Conservation (phyloP, 306 rosid species). For the Delonix regia region DNA sequence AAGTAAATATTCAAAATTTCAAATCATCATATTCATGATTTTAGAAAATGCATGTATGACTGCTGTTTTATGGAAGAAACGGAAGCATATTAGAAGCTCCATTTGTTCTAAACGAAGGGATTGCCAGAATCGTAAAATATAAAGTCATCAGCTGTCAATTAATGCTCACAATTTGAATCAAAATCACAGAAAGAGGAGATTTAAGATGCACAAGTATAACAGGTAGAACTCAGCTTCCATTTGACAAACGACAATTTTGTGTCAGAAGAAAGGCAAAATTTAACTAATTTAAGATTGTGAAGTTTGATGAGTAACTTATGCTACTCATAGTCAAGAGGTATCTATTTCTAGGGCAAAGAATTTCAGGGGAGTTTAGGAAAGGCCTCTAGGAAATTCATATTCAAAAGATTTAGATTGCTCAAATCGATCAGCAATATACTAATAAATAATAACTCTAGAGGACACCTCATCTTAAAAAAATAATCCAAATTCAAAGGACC, state of each 20-base stretch:
- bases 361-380: not conserved
- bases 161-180: not conserved
- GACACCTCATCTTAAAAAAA: not conserved
- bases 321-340: not conserved
- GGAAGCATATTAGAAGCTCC: not conserved
- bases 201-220: not conserved
- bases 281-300: not conserved
- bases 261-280: not conserved
- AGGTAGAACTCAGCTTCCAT: not conserved
- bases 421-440: not conserved
- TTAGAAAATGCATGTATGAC: not conserved
- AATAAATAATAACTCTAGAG: slow-evolving; percentile 1
- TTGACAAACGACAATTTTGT: not conserved
- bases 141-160: not conserved
- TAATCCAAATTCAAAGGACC: not conserved
- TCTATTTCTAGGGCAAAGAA: not conserved
- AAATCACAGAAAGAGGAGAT: not conserved
- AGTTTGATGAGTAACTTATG: not conserved
- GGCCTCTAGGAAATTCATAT: slow-evolving; percentile 3
- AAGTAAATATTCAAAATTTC: not conserved
- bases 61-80: not conserved
- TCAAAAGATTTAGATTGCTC: slow-evolving; percentile 11
- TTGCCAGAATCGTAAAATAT: not conserved
- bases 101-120: not conserved
- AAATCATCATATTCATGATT: not conserved